A percentile compares a stretch with the other conserved stretches of the same genome.
phyloP scores from a whole-genome alignment of 805 yeast species.

The Cyberlindnera amylophila region DNA sequence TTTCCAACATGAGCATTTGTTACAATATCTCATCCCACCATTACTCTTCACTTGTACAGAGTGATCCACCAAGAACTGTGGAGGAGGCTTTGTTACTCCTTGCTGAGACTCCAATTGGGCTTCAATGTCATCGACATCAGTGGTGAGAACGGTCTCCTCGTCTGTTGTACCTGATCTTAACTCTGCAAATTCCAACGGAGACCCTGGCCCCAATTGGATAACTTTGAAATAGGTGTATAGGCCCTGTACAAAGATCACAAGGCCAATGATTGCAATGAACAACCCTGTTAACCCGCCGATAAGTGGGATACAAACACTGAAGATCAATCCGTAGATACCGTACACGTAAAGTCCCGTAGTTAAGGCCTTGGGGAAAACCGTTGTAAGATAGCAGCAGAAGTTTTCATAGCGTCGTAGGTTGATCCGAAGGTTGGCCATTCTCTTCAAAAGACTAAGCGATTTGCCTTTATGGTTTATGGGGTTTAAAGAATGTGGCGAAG shows the following conservation, averaged over 20 bases:
- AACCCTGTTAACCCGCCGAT: conserved; percentile 19
- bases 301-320: conserved; percentile 24
- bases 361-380: conserved; percentile 47
- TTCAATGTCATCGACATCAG: conserved; percentile 19
- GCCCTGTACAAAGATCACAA: conserved; percentile 33
- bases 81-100: conserved; percentile 32
- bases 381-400: conserved; percentile 34
- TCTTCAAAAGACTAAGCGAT: no score
- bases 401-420: conserved; percentile 18
- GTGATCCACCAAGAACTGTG: conserved; percentile 36
- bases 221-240: conserved; percentile 51
- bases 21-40: conserved; percentile 67
- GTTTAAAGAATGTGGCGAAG: no score
- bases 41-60: conserved; percentile 47
- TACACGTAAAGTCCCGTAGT: conserved; percentile 43
- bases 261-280: conserved; percentile 25
- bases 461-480: no score
- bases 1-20: conserved; percentile 68
- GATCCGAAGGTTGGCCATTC: conserved; percentile 1
- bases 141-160: neutral
- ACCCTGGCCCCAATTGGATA: conserved; percentile 57
- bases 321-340: conserved; percentile 40
- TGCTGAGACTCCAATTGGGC: neutral
- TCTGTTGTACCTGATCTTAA: conserved; percentile 23
- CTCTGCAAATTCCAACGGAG: conserved; percentile 54